Percentiles rank a stretch among this genome's conserved stretches.
Conservation (phyloP, 2,329 filamentous ascomycete genomes). For the Microthyrium microscopicum region DNA sequence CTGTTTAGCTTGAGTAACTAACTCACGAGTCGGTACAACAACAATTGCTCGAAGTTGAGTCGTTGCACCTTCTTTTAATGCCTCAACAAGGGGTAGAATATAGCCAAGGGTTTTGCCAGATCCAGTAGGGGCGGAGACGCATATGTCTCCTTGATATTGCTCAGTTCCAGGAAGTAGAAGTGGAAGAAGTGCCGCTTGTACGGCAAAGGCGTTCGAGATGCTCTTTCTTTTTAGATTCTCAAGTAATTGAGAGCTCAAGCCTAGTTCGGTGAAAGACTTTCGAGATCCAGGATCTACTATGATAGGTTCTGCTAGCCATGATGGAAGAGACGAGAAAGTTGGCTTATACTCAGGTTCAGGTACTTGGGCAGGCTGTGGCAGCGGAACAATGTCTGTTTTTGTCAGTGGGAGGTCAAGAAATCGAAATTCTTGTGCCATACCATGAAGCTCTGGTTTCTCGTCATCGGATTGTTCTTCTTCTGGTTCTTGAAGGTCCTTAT, state of each 20-base stretch:
- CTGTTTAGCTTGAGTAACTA: slow-evolving; percentile 72
- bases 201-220: slow-evolving; percentile 56
- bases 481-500: slow-evolving; percentile 13
- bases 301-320: slow-evolving; percentile 66
- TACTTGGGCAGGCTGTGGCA: slow-evolving; percentile 59
- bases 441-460: slow-evolving; percentile 33
- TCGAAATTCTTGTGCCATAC: slow-evolving; percentile 10
- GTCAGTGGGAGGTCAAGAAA: not conserved
- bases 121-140: slow-evolving; percentile 83
- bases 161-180: slow-evolving; percentile 52
- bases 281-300: slow-evolving; percentile 44
- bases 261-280: slow-evolving; percentile 46
- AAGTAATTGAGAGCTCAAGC: slow-evolving; percentile 43
- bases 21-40: slow-evolving; percentile 77
- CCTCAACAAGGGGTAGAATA: slow-evolving; percentile 66
- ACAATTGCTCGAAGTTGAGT: slow-evolving; percentile 63
- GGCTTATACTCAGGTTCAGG: slow-evolving; percentile 41
- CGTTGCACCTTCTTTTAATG: slow-evolving; percentile 46
- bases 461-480: slow-evolving; percentile 11
- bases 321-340: slow-evolving; percentile 61
- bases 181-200: slow-evolving; percentile 67
- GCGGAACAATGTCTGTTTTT: slow-evolving; percentile 26
- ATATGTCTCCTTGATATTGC: slow-evolving; percentile 55
- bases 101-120: slow-evolving; percentile 94
- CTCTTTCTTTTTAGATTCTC: slow-evolving; percentile 44